These are phyloP conservation scores for Notholithocarpus densiflorus DNA, from an alignment of 306 rosid species.

Conservation along the genomic window DNA sequence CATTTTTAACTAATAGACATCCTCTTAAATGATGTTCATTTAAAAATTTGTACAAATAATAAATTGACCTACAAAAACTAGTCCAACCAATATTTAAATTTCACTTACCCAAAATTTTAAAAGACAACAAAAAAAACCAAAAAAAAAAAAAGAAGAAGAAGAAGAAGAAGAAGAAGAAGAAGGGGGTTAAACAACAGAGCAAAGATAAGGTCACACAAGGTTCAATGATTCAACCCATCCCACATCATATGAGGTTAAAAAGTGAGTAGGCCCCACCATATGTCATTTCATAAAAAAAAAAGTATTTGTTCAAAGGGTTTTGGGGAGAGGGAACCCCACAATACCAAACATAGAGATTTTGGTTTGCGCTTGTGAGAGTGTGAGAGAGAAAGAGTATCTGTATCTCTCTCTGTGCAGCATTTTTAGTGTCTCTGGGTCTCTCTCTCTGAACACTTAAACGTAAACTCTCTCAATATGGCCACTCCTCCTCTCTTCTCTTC, in stretches of 20 bases:
- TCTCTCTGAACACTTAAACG: not conserved
- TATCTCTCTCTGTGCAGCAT: not conserved
- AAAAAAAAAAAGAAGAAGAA: not conserved
- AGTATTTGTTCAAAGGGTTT: conserved; percentile 40
- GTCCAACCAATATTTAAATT: too few relatives aligned
- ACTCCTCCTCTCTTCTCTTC: not conserved
- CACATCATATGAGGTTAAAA: conserved; percentile 54
- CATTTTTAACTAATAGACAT: too few relatives aligned
- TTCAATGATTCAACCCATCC: conserved; percentile 52
- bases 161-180: not conserved
- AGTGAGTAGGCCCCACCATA: conserved; percentile 21
- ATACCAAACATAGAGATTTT: not conserved
- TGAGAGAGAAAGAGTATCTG: not conserved
- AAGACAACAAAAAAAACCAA: too few relatives aligned
- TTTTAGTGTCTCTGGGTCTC: not conserved
- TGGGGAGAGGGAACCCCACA: conserved; percentile 10
- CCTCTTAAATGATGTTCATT: too few relatives aligned
- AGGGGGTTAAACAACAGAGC: not conserved
- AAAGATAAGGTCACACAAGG: conserved; percentile 7
- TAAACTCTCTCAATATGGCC: conserved; percentile 22
- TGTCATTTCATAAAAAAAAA: conserved; percentile 22
- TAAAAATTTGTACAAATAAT: too few relatives aligned
- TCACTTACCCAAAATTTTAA: too few relatives aligned
- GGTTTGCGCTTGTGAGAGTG: not conserved
- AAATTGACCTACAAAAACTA: too few relatives aligned